Percentiles rank a stretch among this genome's conserved stretches.
These are phyloP conservation scores for Arthrinium puccinioides DNA, from an alignment of 2,329 filamentous ascomycete species.

Conservation along the genomic window DNA sequence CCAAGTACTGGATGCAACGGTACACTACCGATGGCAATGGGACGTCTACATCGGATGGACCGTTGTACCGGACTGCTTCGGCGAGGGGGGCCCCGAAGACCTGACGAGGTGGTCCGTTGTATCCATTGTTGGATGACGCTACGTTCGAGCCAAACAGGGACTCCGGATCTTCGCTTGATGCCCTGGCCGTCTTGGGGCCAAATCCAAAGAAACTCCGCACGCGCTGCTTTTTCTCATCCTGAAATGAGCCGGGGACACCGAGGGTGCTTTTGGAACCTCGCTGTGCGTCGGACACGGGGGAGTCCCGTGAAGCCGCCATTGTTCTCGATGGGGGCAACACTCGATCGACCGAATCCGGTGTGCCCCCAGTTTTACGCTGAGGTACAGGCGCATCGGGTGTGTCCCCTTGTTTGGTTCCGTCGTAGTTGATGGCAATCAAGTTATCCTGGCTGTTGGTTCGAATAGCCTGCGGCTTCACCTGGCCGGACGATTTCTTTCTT, in stretches of 20 bases:
- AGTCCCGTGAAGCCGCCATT: constrained; percentile 82
- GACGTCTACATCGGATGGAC: constrained; percentile 64
- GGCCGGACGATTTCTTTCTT: constrained; percentile 35
- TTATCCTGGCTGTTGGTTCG: constrained; percentile 30
- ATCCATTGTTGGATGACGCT: constrained; percentile 33
- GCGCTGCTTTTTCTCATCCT: constrained; percentile 70
- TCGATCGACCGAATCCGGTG: constrained; percentile 20
- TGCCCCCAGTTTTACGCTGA: constrained; percentile 19
- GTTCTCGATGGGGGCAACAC: constrained; percentile 32
- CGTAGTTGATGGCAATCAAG: constrained; percentile 52
- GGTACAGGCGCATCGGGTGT: constrained; percentile 35
- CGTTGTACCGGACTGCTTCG: constrained; percentile 78
- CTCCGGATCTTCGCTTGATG: constrained; percentile 52
- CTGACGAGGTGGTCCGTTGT: constrained; percentile 51
- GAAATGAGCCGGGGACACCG: constrained; percentile 36
- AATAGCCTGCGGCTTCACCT: constrained; percentile 28
- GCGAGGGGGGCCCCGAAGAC: constrained; percentile 81
- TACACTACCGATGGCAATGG: constrained; percentile 89
- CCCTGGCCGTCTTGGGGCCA: constrained; percentile 51
- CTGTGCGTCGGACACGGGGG: too few species aligned
- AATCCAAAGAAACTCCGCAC: constrained; percentile 75
- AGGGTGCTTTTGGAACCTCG: constrained; percentile 67
- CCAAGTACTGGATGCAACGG: constrained; percentile 88
- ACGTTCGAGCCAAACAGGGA: constrained; percentile 43
- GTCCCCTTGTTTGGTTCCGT: constrained; percentile 45